A percentile compares a stretch with the other conserved stretches of the same genome.
Conservation (phyloP, 345 rosid species). For the Cardamine chenopodiifolia region DNA sequence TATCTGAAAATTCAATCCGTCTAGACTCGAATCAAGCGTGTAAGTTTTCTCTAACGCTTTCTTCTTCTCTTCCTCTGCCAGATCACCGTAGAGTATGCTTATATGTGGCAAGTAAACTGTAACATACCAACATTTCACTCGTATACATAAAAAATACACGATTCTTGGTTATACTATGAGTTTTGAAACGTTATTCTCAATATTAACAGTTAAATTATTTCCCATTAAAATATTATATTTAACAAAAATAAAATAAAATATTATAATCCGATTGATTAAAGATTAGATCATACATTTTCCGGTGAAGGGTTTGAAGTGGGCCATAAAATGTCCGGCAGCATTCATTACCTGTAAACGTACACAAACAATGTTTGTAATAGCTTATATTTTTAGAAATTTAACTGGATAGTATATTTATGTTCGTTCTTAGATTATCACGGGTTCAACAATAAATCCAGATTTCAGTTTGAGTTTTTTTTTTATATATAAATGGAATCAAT, state of each 20-base stretch:
- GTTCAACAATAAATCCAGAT: no score
- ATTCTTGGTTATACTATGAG: neutral
- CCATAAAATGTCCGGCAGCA: slow-evolving; percentile 54
- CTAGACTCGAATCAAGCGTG: slow-evolving; percentile 53
- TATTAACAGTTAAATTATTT: neutral
- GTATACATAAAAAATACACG: neutral
- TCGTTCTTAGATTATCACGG: neutral
- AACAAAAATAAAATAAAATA: no score
- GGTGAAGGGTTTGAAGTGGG: slow-evolving; percentile 54
- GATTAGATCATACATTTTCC: slow-evolving; percentile 50
- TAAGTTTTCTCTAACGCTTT: slow-evolving; percentile 61
- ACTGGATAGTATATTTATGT: neutral
- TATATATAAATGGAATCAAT: no score
- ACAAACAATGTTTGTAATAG: neutral
- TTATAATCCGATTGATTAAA: neutral
- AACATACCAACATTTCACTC: slow-evolving; percentile 8
- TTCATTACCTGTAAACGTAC: slow-evolving; percentile 59
- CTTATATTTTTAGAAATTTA: neutral
- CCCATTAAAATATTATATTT: no score
- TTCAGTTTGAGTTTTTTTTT: no score
- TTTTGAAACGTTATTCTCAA: slow-evolving; percentile 10
- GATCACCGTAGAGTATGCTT: slow-evolving; percentile 73
- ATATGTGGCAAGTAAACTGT: slow-evolving; percentile 86
- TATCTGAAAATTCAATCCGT: slow-evolving; percentile 53
- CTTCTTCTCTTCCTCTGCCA: slow-evolving; percentile 68